A percentile compares a stretch with the other conserved stretches of the same genome.
Conservation (phyloP, 1,139 yeast genomes). For the Geotrichum restrictum region DNA sequence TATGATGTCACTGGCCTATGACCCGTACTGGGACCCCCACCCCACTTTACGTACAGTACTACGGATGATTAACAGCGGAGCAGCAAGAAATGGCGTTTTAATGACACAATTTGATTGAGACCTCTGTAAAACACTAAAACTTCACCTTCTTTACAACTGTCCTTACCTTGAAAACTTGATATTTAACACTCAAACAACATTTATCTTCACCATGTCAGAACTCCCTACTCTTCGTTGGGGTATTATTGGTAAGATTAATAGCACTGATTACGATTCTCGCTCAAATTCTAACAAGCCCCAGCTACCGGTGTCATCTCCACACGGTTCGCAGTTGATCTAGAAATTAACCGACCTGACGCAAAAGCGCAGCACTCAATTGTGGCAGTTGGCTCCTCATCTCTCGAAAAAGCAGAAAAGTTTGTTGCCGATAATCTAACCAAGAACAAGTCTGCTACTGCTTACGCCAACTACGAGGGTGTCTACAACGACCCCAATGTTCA, state of each 20-base stretch:
- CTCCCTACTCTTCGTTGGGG: constrained; percentile 23
- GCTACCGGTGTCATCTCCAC: constrained; percentile 36
- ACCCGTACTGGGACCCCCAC: too few species aligned
- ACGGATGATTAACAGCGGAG: too few species aligned
- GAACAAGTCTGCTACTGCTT: constrained; percentile 25
- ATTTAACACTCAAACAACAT: not conserved
- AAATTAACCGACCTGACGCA: constrained; percentile 32
- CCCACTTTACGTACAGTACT: too few species aligned
- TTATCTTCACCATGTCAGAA: not conserved
- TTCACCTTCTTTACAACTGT: too few species aligned
- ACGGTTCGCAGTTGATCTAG: constrained; percentile 32
- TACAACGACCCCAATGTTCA: constrained; percentile 48
- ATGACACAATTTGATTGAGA: too few species aligned
- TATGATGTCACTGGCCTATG: too few species aligned
- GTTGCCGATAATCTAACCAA: constrained; percentile 16
- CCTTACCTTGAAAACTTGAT: not conserved
- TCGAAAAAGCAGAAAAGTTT: constrained; percentile 32
- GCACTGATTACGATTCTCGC: not conserved
- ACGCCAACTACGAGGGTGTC: constrained; percentile 41
- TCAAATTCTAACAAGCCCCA: not conserved
- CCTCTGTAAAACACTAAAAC: too few species aligned
- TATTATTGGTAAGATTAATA: constrained; percentile 17
- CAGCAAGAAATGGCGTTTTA: too few species aligned
- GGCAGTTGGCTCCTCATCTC: constrained; percentile 36
- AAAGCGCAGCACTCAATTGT: constrained; percentile 35